Evolutionary conservation across 108 stramenopile species (phyloP), one percentile per base, ranked within the genome.

Genomic region (Epithemia pelagica): DNA sequence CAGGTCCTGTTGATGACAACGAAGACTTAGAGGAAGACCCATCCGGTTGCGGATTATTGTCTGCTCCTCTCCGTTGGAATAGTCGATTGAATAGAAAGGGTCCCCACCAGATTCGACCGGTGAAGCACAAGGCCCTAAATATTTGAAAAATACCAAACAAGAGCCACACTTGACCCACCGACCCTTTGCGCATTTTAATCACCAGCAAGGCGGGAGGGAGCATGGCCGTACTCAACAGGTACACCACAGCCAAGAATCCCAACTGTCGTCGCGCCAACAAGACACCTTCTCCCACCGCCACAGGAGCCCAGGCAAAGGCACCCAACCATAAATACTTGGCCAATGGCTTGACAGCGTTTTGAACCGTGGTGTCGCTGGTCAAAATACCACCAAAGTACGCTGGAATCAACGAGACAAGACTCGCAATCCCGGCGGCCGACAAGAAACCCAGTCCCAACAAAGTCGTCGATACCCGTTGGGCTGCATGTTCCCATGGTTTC

Each of bases 201-300:
- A 61, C 77, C 64, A 87, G 52, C 65, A 93, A 65, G 0, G 83
- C 83, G 3, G 85, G 70, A 21, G 91, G 91, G 59, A 93, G 70
- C 56, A 90, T 33, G 2, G 82, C 85, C 31, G 91, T 93, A 55
- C 83, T 90, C 1, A 82, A 32, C 52, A 93, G 53, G 75, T 93
- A 93, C 0, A 93, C 84, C 0, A 71, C 67, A 0, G 89, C 87
- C 60, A 93, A 66, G 62, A 74, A 93, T 52, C 64, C 67, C 62
- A 93, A 71, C 56, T 93, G 85, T 58, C 87, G 81, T 30, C 80
- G 53, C 25, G 91, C 91, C 72, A 93, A 75, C 61, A 93, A 68
- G 28, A 88, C 62, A 51, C 91, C 91, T 62, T 93, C 91, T 21
- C 87, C 82, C 2, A 93, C 91, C 5, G 91, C 91, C n/a, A 90